These are phyloP conservation scores for Lipomyces sp. DNA, from an alignment of 805 yeast species.

Conservation along the genomic window DNA sequence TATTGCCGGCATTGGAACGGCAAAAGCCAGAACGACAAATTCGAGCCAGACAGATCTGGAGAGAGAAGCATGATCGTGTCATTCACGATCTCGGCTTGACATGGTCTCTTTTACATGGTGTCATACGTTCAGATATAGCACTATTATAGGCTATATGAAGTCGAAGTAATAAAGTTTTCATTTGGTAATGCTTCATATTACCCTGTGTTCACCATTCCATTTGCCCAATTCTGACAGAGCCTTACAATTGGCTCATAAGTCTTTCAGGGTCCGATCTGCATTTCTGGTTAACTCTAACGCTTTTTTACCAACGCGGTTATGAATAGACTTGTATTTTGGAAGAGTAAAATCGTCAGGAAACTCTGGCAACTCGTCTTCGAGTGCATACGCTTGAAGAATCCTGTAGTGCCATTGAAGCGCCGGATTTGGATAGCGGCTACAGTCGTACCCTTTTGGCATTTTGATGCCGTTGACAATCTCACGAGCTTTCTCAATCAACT, in stretches of 20 bases:
- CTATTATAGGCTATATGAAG: too few species aligned
- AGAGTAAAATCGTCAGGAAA: constrained; percentile 34
- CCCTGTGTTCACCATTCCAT: not conserved
- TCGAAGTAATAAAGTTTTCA: too few species aligned
- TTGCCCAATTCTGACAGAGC: not conserved
- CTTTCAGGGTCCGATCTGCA: not conserved
- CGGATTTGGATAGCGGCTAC: constrained; percentile 67
- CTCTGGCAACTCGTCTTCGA: constrained; percentile 58
- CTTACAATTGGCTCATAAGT: not conserved
- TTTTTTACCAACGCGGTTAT: constrained; percentile 23
- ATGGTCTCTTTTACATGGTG: not conserved
- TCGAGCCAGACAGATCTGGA: not conserved
- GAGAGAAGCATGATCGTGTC: not conserved
- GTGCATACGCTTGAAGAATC: constrained; percentile 64
- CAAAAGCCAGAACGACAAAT: constrained; percentile 14
- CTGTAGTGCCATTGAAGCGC: constrained; percentile 68
- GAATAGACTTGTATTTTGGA: constrained; percentile 39
- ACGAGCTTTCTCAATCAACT: constrained; percentile 41
- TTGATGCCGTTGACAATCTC: constrained; percentile 50
- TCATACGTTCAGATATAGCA: not conserved
- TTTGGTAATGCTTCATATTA: not conserved
- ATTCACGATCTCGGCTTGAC: not conserved
- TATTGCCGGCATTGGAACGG: constrained; percentile 46
- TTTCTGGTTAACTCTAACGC: not conserved
- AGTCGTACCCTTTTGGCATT: constrained; percentile 57